These are phyloP conservation scores for Mimosa pudica DNA, from an alignment of 306 rosid genomes.

Conservation along the genomic window DNA sequence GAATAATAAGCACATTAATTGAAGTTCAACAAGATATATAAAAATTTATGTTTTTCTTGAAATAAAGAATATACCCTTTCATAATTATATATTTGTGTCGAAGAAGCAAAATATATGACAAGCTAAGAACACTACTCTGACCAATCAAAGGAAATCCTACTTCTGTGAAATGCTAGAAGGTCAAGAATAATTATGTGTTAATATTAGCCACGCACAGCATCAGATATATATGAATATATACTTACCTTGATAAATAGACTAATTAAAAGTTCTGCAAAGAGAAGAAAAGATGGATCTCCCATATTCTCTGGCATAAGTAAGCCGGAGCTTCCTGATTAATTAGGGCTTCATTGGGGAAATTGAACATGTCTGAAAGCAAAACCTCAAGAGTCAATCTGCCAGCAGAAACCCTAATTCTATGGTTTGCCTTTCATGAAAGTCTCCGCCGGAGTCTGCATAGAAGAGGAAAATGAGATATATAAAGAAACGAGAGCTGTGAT, in stretches of 20 bases:
- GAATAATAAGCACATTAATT: conserved; percentile 7
- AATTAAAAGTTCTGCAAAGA: background rate
- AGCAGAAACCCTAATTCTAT: conserved; percentile 48
- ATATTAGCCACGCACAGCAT: background rate
- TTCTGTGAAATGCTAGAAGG: conserved; percentile 13
- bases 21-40: conserved; percentile 26
- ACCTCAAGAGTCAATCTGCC: conserved; percentile 27
- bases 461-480: conserved; percentile 29
- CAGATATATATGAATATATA: background rate
- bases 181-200: background rate
- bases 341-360: background rate
- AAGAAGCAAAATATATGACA: background rate
- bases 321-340: background rate
- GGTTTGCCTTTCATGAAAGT: conserved; percentile 37
- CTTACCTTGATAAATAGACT: background rate
- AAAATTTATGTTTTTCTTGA: background rate
- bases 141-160: conserved; percentile 37
- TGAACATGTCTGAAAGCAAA: conserved; percentile 28
- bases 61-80: background rate
- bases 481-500: conserved; percentile 31
- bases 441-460: conserved; percentile 28
- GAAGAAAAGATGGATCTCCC: background rate
- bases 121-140: conserved; percentile 33
- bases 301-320: background rate
- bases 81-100: conserved; percentile 19